Conservation (phyloP, 108 stramenopile species). For the Cyclotella sp. region DNA sequence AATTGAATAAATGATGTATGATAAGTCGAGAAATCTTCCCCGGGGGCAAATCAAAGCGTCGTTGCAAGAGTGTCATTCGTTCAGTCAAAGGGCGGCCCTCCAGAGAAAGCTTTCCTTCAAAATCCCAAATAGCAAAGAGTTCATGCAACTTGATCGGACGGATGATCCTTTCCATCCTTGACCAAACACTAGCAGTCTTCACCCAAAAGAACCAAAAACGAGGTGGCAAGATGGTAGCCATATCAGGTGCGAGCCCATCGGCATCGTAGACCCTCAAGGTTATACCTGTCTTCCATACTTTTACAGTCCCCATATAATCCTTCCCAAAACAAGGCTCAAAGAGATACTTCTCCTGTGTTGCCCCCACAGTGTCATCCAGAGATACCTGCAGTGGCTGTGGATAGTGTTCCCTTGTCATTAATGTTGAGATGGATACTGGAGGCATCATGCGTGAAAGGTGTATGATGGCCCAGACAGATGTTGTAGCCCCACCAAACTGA, state of each 20-base stretch:
- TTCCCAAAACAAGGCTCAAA: constrained; percentile 1
- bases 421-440: no score
- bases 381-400: constrained; percentile 1
- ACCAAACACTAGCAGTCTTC: neutral
- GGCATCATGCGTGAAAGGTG: neutral
- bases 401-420: constrained; percentile 11
- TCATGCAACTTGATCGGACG: neutral
- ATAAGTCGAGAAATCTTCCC: constrained; percentile 1
- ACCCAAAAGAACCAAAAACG: constrained; percentile 11
- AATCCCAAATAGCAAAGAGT: constrained; percentile 22
- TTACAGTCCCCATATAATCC: neutral
- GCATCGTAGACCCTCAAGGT: neutral
- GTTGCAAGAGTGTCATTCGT: neutral
- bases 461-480: neutral
- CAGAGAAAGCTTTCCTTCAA: constrained; percentile 3
- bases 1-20: neutral
- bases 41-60: constrained; percentile 1
- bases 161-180: neutral
- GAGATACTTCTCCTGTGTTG: neutral
- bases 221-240: neutral
- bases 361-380: constrained; percentile 14
- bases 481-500: constrained; percentile 6
- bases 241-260: constrained; percentile 9
- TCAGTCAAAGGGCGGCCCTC: neutral
- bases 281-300: neutral